Evolutionary conservation across 2,329 filamentous ascomycete genomes (phyloP), one percentile per base, ranked within the genome.

Genomic region (Alternaria sp.): DNA sequence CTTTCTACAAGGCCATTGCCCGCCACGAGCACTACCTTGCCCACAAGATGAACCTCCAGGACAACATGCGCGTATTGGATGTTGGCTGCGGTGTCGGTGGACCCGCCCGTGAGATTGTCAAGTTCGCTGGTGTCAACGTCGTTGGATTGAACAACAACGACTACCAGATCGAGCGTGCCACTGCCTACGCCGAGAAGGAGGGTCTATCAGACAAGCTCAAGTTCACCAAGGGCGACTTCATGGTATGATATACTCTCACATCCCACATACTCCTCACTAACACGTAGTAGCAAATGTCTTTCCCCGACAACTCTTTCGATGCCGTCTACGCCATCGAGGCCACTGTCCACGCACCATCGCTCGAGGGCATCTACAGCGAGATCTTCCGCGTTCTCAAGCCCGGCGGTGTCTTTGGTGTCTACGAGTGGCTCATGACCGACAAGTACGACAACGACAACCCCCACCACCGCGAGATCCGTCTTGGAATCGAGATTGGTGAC

Each of bases 371-470:
- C 70, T 99, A 99, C 85, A 90, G 89, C 79, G 91, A 98, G 82
- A 98, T 98, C 76, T 94, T 91, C 88, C 92, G 93, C 51, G 94
- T 97, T 21, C 87, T 99, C 68, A 99, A 98, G 87, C 96, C 96
- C 20, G 96, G 96, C 64, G 95, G 96, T 80, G 86, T 93, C 55
- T 99, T 98, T 75, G 96, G 95, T 78, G 95, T 98, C 56, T 99
- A 98, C 83, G 96, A 99, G 83, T 98, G 96, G 96, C 86, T 98
- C 77, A 98, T 99, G 96, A 98, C 94, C 7, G 94, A 97, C 67
- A 85, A 90, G 23, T 99, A 97, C 82, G 92, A 98, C 84, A 95
- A 97, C 79, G 86, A 91, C 64, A 94, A 97, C 86, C 81, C 92
- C 1, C 86, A 89, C 75, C 96, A 98, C 84, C 92, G 94, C 71